These are phyloP conservation scores for Candida berthetii DNA, from an alignment of 805 yeast genomes.

Conservation along the genomic window DNA sequence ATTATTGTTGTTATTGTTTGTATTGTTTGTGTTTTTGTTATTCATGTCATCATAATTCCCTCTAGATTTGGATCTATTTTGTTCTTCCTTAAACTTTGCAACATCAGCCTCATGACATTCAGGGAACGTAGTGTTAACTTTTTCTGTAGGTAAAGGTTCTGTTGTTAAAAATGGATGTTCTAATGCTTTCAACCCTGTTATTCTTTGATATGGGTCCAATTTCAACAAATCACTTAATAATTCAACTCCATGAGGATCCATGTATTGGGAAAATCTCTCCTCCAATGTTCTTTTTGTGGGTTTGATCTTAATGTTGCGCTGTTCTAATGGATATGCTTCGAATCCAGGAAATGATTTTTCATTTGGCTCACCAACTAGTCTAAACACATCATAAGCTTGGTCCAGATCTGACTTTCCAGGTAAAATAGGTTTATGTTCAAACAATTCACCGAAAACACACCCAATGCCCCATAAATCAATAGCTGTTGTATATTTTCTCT, in stretches of 20 bases:
- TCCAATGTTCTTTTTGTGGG: slow-evolving; percentile 37
- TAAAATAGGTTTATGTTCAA: slow-evolving; percentile 72
- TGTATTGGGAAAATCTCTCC: slow-evolving; percentile 35
- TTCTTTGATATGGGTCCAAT: slow-evolving; percentile 66
- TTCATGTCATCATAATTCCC: not conserved
- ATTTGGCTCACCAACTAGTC: slow-evolving; percentile 75
- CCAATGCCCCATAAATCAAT: slow-evolving; percentile 98
- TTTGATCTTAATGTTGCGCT: slow-evolving; percentile 34
- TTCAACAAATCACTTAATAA: slow-evolving; percentile 57
- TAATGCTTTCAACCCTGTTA: slow-evolving; percentile 76
- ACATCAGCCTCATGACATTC: slow-evolving; percentile 89
- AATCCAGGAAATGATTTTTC: slow-evolving; percentile 57
- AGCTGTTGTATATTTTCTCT: slow-evolving; percentile 82
- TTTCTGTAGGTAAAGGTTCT: slow-evolving; percentile 64
- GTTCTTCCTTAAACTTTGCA: slow-evolving; percentile 40
- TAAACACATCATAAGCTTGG: slow-evolving; percentile 79
- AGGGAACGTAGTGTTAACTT: slow-evolving; percentile 44
- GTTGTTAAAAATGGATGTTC: slow-evolving; percentile 60
- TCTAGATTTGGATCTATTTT: not conserved
- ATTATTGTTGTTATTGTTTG: not conserved
- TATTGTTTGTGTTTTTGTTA: slow-evolving; percentile 1
- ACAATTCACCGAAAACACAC: slow-evolving; percentile 91
- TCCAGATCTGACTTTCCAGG: slow-evolving; percentile 84
- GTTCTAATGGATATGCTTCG: slow-evolving; percentile 45
- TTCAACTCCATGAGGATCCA: slow-evolving; percentile 38